phyloP scores from a whole-genome alignment of 176 grass and related monocot species.

The Metroxylon sagu region DNA sequence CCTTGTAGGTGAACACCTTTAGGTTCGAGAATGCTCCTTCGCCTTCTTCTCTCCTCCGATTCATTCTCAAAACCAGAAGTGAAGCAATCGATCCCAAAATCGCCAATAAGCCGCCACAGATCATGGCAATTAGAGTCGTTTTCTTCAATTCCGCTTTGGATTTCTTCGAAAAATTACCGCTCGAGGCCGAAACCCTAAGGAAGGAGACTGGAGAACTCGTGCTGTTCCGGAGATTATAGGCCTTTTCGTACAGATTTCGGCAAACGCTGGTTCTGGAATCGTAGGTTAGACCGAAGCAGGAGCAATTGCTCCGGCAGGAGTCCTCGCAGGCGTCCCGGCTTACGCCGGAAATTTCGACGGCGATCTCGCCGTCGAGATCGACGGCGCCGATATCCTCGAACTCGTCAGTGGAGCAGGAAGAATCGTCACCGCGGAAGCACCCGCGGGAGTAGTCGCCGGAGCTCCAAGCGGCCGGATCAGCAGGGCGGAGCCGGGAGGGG shows the following conservation, averaged over 20 bases:
- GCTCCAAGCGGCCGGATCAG: no score
- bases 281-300: neutral
- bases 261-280: no score
- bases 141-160: neutral
- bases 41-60: no score
- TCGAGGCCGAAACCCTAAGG: no score
- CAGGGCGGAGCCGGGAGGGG: no score
- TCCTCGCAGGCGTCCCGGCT: conserved; percentile 5
- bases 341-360: neutral
- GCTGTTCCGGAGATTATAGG: conserved; percentile 7
- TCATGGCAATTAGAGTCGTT: neutral
- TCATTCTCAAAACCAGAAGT: no score
- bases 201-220: neutral
- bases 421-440: neutral
- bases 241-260: neutral
- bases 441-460: no score
- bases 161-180: no score
- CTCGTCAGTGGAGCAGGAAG: neutral
- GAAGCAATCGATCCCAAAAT: conserved; percentile 1
- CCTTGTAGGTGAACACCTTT: no score
- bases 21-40: no score
- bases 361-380: neutral
- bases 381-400: conserved; percentile 1
- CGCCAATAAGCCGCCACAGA: neutral
- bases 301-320: neutral